A percentile compares a stretch with the other conserved stretches of the same genome.
phyloP scores from a whole-genome alignment of 2,329 filamentous ascomycete genomes.

The Didymosphaeria variabile region DNA sequence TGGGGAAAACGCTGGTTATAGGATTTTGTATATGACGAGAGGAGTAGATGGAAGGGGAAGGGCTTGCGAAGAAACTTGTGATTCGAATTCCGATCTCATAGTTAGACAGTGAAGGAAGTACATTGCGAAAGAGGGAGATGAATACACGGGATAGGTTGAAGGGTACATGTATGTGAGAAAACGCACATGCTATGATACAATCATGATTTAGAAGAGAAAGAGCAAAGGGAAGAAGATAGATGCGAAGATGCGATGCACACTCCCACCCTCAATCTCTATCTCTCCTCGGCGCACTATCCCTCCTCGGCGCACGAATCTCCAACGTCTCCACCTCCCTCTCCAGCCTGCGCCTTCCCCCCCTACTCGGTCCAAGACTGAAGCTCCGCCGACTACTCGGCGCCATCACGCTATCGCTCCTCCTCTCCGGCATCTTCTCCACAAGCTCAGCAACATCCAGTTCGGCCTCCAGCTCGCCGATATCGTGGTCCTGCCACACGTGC shows the following conservation, averaged over 20 bases:
- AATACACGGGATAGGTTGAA: too few relatives aligned
- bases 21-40: too few relatives aligned
- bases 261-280: slow-evolving; percentile 9
- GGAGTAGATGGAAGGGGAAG: too few relatives aligned
- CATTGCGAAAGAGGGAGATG: too few relatives aligned
- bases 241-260: background rate
- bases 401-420: slow-evolving; percentile 39
- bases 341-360: slow-evolving; percentile 26
- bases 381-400: slow-evolving; percentile 37
- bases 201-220: too few relatives aligned
- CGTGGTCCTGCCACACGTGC: slow-evolving; percentile 47
- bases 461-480: slow-evolving; percentile 37
- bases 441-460: slow-evolving; percentile 46
- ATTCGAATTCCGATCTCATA: too few relatives aligned
- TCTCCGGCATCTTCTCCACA: slow-evolving; percentile 30
- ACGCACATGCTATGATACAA: too few relatives aligned
- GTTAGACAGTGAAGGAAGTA: too few relatives aligned
- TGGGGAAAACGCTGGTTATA: background rate
- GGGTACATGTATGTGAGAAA: too few relatives aligned
- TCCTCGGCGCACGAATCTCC: slow-evolving; percentile 29
- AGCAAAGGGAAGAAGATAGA: background rate
- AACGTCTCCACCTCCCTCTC: slow-evolving; percentile 40
- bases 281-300: slow-evolving; percentile 27
- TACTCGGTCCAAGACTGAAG: slow-evolving; percentile 35
- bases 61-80: too few relatives aligned